Evolutionary conservation across 116 monocot genomes (phyloP).

Genomic region (Zostera marina): DNA sequence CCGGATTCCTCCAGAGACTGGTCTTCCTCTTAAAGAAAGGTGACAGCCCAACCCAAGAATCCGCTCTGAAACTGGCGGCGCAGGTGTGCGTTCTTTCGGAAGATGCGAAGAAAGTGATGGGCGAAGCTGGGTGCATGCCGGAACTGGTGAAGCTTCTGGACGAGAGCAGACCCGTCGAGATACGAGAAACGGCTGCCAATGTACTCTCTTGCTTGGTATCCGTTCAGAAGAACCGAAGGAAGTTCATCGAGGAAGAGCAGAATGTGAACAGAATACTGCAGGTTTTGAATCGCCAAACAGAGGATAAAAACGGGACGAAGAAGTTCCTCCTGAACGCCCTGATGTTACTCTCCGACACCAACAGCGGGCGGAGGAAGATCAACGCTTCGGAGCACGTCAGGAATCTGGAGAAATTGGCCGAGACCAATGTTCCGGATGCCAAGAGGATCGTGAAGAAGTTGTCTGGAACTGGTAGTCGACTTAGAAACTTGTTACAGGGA

Average conservation of each 20-base stretch:
- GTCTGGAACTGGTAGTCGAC: slow-evolving; percentile 15
- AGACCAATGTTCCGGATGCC: slow-evolving; percentile 29
- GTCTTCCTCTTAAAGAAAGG: slow-evolving; percentile 27
- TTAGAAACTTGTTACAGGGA: slow-evolving; percentile 12
- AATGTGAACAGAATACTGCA: slow-evolving; percentile 29
- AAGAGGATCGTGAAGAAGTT: slow-evolving; percentile 63
- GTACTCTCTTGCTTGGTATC: slow-evolving; percentile 28
- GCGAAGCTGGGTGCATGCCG: slow-evolving; percentile 32
- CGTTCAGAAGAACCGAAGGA: slow-evolving; percentile 26
- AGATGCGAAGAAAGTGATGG: slow-evolving; percentile 37
- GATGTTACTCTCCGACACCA: slow-evolving; percentile 29
- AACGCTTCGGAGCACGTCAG: slow-evolving; percentile 26
- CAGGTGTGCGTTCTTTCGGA: slow-evolving; percentile 25
- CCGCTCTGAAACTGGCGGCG: slow-evolving; percentile 20
- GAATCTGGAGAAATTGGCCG: slow-evolving; percentile 32
- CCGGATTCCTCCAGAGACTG: slow-evolving; percentile 26
- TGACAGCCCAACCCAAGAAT: slow-evolving; percentile 27
- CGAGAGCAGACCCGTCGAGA: slow-evolving; percentile 11
- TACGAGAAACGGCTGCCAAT: slow-evolving; percentile 35
- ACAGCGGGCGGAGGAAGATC: slow-evolving; percentile 40
- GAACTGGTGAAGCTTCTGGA: slow-evolving; percentile 33
- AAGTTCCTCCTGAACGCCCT: slow-evolving; percentile 33
- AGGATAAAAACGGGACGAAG: slow-evolving; percentile 19
- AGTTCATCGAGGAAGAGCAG: slow-evolving; percentile 28
- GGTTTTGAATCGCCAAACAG: slow-evolving; percentile 20